phyloP scores from a whole-genome alignment of 208 protist species.

The Crithidia fasciculata region DNA sequence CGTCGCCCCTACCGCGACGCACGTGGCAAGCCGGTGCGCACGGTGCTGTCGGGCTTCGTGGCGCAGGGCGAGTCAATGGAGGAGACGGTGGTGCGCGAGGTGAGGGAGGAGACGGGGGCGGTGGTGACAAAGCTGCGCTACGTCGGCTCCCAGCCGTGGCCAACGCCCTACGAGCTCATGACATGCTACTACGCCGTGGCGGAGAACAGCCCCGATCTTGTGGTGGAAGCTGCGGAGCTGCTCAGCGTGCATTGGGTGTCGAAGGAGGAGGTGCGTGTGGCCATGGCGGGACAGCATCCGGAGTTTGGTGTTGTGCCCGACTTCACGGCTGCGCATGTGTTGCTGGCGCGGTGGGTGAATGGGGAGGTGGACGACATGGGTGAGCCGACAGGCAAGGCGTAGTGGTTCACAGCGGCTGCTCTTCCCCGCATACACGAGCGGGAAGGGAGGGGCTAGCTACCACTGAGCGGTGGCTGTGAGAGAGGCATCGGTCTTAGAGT shows the following conservation, averaged over 20 bases:
- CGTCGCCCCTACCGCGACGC: background rate
- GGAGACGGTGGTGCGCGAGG: conserved; percentile 57
- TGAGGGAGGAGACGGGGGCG: conserved; percentile 59
- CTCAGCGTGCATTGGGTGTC: conserved; percentile 45
- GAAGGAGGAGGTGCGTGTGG: conserved; percentile 47
- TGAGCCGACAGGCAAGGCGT: background rate
- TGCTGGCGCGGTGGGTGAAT: conserved; percentile 45
- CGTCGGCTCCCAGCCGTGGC: conserved; percentile 65
- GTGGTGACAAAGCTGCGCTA: conserved; percentile 47
- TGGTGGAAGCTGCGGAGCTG: conserved; percentile 40
- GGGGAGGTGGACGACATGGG: conserved; percentile 36
- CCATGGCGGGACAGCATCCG: conserved; percentile 36
- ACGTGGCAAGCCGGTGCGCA: conserved; percentile 9
- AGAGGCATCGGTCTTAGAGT: too few species aligned
- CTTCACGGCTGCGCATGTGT: conserved; percentile 31
- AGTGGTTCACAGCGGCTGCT: background rate
- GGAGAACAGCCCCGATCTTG: conserved; percentile 27
- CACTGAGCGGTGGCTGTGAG: too few species aligned
- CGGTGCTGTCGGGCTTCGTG: conserved; percentile 56
- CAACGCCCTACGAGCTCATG: conserved; percentile 55
- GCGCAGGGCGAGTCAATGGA: conserved; percentile 58
- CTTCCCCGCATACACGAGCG: too few species aligned
- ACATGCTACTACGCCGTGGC: conserved; percentile 60
- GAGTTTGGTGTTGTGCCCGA: conserved; percentile 29
- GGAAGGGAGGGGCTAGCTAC: too few species aligned